phyloP scores from a whole-genome alignment of 495 filamentous ascomycete genomes.

The Aspergillus nanangensis region DNA sequence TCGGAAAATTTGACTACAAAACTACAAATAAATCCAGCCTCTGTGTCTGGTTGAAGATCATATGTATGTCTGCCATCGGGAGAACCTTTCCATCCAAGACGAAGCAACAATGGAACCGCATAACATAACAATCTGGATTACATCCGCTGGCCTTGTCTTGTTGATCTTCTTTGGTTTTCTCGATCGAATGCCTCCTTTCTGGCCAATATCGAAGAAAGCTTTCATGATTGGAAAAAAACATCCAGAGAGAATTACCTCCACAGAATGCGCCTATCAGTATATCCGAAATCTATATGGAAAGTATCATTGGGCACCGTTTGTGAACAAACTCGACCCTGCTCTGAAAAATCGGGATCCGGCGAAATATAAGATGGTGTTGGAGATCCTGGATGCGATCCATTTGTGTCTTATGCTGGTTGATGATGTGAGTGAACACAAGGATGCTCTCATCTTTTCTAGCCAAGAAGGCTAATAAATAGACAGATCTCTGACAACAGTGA shows the following conservation, averaged over 20 bases:
- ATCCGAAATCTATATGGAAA: slow-evolving; percentile 19
- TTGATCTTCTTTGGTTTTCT: slow-evolving; percentile 8
- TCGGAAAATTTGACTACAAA: no score
- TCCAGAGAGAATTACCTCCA: slow-evolving; percentile 10
- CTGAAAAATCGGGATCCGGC: slow-evolving; percentile 16
- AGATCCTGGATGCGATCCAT: slow-evolving; percentile 29
- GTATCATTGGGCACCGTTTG: slow-evolving; percentile 23
- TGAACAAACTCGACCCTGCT: slow-evolving; percentile 16
- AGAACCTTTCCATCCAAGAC: no score
- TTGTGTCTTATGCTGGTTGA: slow-evolving; percentile 31
- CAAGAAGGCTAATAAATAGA: no score
- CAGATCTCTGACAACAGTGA: slow-evolving; percentile 25
- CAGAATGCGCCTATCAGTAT: slow-evolving; percentile 19
- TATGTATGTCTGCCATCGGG: no score
- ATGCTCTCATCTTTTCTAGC: no score
- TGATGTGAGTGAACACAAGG: no score
- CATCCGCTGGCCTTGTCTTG: slow-evolving; percentile 6
- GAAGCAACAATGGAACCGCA: slow-evolving; percentile 3
- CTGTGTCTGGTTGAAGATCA: no score
- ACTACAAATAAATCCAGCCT: no score
- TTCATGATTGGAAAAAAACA: slow-evolving; percentile 14
- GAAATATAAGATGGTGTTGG: slow-evolving; percentile 19
- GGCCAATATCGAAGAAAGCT: slow-evolving; percentile 13
- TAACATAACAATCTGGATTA: slow-evolving; percentile 5
- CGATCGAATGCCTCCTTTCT: slow-evolving; percentile 10